phyloP scores from a whole-genome alignment of 2,329 filamentous ascomycete genomes.

The Aspergillus phoenicis region DNA sequence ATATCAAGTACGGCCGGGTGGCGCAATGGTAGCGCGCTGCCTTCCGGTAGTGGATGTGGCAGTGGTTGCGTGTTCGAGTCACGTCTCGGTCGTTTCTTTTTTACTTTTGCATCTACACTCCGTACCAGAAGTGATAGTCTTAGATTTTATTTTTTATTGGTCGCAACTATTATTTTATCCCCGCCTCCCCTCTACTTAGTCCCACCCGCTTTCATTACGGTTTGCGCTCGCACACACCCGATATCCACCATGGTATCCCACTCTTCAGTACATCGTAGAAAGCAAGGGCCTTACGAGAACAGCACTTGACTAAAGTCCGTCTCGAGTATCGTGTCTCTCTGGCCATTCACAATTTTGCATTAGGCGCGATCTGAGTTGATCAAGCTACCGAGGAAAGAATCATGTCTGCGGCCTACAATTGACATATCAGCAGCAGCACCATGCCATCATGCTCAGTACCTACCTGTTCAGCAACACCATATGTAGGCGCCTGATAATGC shows the following conservation, averaged over 20 bases:
- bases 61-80: constrained; percentile 13
- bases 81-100: constrained; percentile 6
- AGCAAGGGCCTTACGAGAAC: too few relatives aligned
- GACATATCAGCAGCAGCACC: not conserved
- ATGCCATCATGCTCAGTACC: not conserved
- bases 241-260: too few relatives aligned
- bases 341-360: too few relatives aligned
- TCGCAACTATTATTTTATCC: too few relatives aligned
- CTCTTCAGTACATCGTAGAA: too few relatives aligned
- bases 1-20: not conserved
- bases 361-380: too few relatives aligned
- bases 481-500: constrained; percentile 2
- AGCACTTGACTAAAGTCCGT: too few relatives aligned
- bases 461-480: constrained; percentile 3
- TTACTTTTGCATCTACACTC: not conserved
- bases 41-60: constrained; percentile 8
- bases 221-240: too few relatives aligned
- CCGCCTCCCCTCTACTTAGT: too few relatives aligned
- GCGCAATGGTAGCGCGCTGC: constrained; percentile 9
- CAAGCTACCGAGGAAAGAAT: not conserved
- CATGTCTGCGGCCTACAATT: not conserved
- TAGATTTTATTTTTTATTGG: not conserved
- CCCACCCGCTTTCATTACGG: too few relatives aligned
- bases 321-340: too few relatives aligned
- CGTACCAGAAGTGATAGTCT: not conserved